These are phyloP conservation scores for Myxozyma monticola DNA, from an alignment of 805 yeast species.

Conservation along the genomic window DNA sequence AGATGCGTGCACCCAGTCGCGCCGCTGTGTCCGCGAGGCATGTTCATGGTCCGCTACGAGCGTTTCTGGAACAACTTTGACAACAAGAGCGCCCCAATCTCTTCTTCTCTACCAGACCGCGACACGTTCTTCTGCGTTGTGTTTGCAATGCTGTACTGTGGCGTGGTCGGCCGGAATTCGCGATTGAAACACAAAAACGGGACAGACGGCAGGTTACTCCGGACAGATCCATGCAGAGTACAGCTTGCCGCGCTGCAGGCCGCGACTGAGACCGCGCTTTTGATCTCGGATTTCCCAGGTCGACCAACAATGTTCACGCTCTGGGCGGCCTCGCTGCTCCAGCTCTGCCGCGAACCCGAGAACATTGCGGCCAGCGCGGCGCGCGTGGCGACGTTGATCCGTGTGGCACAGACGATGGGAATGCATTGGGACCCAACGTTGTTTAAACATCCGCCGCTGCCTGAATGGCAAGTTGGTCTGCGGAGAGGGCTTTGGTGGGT, in stretches of 20 bases:
- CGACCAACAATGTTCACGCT: slow-evolving; percentile 2
- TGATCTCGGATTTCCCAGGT: slow-evolving; percentile 2
- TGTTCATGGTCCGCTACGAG: background rate
- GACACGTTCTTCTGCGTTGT: slow-evolving; percentile 9
- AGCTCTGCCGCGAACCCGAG: background rate
- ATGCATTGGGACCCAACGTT: slow-evolving; percentile 11
- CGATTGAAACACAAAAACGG: background rate
- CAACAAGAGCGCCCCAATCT: background rate
- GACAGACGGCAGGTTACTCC: too few species aligned
- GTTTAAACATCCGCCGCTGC: background rate
- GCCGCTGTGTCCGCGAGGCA: slow-evolving; percentile 2
- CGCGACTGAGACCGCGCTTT: slow-evolving; percentile 3
- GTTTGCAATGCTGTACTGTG: slow-evolving; percentile 6
- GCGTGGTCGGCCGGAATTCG: background rate
- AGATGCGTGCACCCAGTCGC: slow-evolving; percentile 5
- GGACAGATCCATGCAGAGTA: slow-evolving; percentile 1
- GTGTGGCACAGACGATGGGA: slow-evolving; percentile 8
- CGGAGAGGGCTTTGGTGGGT: slow-evolving; percentile 9
- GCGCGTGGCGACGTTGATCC: slow-evolving; percentile 5
- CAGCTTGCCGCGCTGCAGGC: too few species aligned
- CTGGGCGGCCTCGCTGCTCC: slow-evolving; percentile 5
- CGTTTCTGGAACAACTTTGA: slow-evolving; percentile 1
- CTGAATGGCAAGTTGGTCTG: slow-evolving; percentile 1
- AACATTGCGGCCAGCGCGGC: background rate
- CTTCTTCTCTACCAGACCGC: background rate